Percentiles rank a stretch among this genome's conserved stretches.
phyloP scores from a whole-genome alignment of 306 rosid species.

The Rosa multiflora region DNA sequence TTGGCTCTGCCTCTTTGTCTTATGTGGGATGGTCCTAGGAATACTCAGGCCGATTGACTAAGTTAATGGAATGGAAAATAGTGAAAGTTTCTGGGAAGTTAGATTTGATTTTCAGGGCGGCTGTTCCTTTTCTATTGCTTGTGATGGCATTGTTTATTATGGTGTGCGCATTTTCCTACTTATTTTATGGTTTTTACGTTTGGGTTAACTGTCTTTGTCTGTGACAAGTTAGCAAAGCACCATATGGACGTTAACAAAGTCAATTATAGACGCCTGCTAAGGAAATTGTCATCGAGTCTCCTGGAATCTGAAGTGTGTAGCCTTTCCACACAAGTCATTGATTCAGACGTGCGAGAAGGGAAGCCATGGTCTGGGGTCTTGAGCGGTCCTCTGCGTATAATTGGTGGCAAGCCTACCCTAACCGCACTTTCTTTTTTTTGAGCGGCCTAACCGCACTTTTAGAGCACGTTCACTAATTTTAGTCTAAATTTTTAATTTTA shows the following conservation, averaged over 20 bases:
- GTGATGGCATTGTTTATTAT: neutral
- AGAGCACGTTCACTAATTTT: neutral
- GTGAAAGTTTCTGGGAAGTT: slow-evolving; percentile 15
- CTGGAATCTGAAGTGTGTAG: neutral
- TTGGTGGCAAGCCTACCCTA: neutral
- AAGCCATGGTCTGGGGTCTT: neutral
- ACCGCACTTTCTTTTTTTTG: neutral
- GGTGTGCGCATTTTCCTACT: neutral
- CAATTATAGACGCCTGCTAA: neutral
- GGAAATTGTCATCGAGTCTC: neutral
- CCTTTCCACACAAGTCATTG: neutral
- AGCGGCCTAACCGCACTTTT: neutral
- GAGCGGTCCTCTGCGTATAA: neutral
- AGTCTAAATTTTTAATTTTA: neutral
- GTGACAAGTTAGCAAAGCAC: neutral
- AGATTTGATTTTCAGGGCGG: neutral
- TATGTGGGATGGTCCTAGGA: neutral
- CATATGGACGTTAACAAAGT: neutral
- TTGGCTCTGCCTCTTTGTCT: neutral
- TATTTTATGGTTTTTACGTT: neutral
- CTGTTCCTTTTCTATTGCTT: neutral
- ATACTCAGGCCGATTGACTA: neutral
- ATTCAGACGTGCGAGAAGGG: slow-evolving; percentile 7
- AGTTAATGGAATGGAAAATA: slow-evolving; percentile 15
- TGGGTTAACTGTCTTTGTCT: neutral